Base-by-base conservation (phyloP, 2,329 filamentous ascomycete species). In the Hypoxylon sp. region DNA sequence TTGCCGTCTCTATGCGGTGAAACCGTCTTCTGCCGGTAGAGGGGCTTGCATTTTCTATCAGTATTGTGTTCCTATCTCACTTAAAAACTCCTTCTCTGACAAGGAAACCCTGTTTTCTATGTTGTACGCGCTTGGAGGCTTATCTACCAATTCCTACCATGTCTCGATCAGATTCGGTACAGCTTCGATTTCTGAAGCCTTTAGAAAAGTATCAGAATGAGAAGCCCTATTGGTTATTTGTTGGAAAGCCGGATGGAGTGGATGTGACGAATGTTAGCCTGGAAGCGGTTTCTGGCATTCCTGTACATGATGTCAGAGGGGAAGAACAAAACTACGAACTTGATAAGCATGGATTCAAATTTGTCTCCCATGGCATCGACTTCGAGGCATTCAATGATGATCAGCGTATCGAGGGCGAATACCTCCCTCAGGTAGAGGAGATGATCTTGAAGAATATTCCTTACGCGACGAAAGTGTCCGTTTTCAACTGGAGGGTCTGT, bases 171-270 rank as follows among this genome's bases (percentile, higher is more conserved):
- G 8, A n/a, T 41, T 11, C 21, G 1, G 16, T 41, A 41, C 37
- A 41, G 37, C 37, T 41, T 41, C 37, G 37, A 41, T 41, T 41
- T 16, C n/a, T 41, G 37, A 41, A 41, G 16, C 37, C 37, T 19
- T 14, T 41, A 21, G 37, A 41, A 11, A 41, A 41, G 9, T 41
- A 41, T 21, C n/a, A 41, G 37, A 3, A 21, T 41, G 37, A 41
- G 16, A 41, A 41, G 37, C 37, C 37, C 2, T 41, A 41, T 9
- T 41, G 37, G 37, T 19, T 41, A 12, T 41, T 41, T 19, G 37
- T 41, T 19, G 37, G 16, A 21, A 41, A 41, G 37, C 37, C 37
- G 16, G 16, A 41, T 21, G 37, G 16, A 41, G 37, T 11, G 16
- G 37, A 41, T 41, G n/a, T 41, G 37, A 41, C 37, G 16, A 41